Evolutionary conservation across 169 alveolate species (phyloP), one percentile per base, ranked within the genome.

Genomic region (Babesia sp.): DNA sequence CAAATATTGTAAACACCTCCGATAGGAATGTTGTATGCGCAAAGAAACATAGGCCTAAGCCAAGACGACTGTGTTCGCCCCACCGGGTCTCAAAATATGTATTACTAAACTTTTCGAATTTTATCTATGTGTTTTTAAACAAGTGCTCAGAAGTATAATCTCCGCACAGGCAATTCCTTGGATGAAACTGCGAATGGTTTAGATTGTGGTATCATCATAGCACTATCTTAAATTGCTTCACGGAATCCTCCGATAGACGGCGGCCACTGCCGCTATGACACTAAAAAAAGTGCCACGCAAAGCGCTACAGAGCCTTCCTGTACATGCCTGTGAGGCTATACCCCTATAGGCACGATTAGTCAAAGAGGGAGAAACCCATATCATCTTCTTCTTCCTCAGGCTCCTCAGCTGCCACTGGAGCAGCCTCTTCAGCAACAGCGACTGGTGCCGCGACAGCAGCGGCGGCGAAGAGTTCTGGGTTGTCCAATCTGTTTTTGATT

Each of bases 321-420:
- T 8, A 28, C 28, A 48, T 12, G 46, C 8, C 46, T 9, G 56
- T 28, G 6, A 14, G 7, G 20, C 56, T 48, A 20, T 8, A 48
- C 8, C 56, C 33, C 28, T 6, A n/a, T n/a, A 14, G n/a, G 67
- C 67, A 57, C 33, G 64, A 48, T 87, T 86, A 94, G 72, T 92
- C 97, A 78, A 94, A 94, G 67, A 94, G 93, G 22, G 94, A 91
- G 89, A 94, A 94, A 22, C 99, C 99, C 94, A 95, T 86, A 79
- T 93, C 98, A 81, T 95, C 99, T 61, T 95, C 99, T 66, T 97
- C 99, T 74, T 94, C 98, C 56, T 90, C 98, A 44, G 90, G 96
- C 70, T 84, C 96, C 45, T 74, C 95, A 57, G 86, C 88, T 26
- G 90, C 94, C 8, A 84, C 93, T 46, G 76, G 90, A 33, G 90